Evolutionary conservation across 495 filamentous ascomycete genomes (phyloP).

Genomic region (Neurospora sp.): DNA sequence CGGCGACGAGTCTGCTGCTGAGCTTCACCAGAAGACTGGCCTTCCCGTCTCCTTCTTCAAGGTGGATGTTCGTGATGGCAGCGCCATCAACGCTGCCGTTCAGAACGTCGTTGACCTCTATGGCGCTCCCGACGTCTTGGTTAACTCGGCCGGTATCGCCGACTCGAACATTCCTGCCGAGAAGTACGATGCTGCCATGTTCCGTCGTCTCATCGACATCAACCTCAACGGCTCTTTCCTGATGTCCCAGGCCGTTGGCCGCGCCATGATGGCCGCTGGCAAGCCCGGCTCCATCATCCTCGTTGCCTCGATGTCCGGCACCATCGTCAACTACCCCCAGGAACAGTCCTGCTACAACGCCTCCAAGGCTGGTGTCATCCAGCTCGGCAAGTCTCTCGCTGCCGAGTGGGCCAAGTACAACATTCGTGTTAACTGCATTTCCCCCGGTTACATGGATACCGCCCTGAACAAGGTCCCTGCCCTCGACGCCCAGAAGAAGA

Average conservation of each 20-base stretch:
- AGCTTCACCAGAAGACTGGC: conserved; percentile 55
- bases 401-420: conserved; percentile 70
- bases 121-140: conserved; percentile 58
- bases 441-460: conserved; percentile 75
- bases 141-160: conserved; percentile 81
- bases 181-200: conserved; percentile 54
- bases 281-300: conserved; percentile 63
- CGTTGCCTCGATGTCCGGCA: conserved; percentile 68
- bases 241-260: conserved; percentile 53
- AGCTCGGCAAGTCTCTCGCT: conserved; percentile 64
- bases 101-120: conserved; percentile 48
- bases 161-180: conserved; percentile 48
- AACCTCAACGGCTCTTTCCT: conserved; percentile 67
- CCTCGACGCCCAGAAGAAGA: conserved; percentile 64
- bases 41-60: conserved; percentile 67
- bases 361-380: conserved; percentile 69
- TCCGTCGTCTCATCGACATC: conserved; percentile 64
- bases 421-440: conserved; percentile 71
- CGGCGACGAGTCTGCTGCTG: conserved; percentile 55
- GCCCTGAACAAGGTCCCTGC: conserved; percentile 62
- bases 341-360: conserved; percentile 72
- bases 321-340: conserved; percentile 71
- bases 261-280: conserved; percentile 52
- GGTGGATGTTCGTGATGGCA: conserved; percentile 62
- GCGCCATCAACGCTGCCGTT: conserved; percentile 51